Conservation (phyloP, 495 filamentous ascomycete species). For the Amorphotheca resinae region DNA sequence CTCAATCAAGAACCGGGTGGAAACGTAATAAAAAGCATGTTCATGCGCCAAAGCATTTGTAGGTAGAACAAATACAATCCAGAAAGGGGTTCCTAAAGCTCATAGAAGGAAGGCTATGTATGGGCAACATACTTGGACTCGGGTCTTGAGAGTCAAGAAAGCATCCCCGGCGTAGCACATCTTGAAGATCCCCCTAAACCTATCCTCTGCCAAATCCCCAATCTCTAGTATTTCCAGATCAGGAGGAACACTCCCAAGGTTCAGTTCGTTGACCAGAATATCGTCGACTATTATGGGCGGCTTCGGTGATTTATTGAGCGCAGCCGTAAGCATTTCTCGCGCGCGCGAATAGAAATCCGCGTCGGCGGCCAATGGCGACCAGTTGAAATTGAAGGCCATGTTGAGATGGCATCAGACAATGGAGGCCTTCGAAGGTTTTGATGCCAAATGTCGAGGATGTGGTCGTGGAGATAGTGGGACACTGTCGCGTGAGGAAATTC, state of each 20-base stretch:
- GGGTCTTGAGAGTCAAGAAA: conserved; percentile 82
- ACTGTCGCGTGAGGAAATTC: conserved; percentile 17
- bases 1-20: not conserved
- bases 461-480: no score
- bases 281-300: conserved; percentile 99
- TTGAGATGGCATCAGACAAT: conserved; percentile 26
- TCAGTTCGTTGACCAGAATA: conserved; percentile 95
- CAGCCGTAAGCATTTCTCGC: conserved; percentile 84
- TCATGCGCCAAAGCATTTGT: conserved; percentile 4
- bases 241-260: conserved; percentile 82
- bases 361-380: conserved; percentile 95
- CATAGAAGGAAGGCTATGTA: not conserved
- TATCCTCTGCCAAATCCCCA: conserved; percentile 90
- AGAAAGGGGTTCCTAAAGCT: not conserved
- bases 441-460: not conserved
- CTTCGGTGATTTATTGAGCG: conserved; percentile 95
- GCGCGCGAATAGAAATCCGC: conserved; percentile 81
- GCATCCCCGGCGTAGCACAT: conserved; percentile 97
- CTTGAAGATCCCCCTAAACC: conserved; percentile 96
- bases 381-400: conserved; percentile 99
- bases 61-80: not conserved
- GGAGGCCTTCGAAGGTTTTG: not conserved
- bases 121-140: conserved; percentile 57
- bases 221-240: conserved; percentile 95
- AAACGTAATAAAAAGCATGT: conserved; percentile 3